Evolutionary conservation across 495 filamentous ascomycete species (phyloP).

Genomic region (Pyronema domesticum): DNA sequence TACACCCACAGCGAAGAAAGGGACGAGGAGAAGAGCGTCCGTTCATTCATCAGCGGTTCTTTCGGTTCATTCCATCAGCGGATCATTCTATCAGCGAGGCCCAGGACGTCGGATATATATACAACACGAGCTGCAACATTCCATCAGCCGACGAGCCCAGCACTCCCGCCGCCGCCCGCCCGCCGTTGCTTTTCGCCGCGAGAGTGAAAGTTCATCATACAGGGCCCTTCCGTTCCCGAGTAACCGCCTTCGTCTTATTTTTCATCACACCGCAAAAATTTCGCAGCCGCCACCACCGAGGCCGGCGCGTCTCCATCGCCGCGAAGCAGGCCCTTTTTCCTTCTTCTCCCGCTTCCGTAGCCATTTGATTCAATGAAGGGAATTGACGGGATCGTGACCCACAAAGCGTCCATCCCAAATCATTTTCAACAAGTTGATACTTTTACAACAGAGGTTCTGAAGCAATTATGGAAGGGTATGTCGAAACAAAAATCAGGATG

Average conservation of each 20-base stretch:
- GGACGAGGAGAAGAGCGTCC: too few relatives aligned
- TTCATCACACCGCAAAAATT: neutral
- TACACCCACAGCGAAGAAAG: too few relatives aligned
- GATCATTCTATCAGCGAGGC: too few relatives aligned
- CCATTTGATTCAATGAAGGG: constrained; percentile 15
- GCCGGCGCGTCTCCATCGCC: neutral
- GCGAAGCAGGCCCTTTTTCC: neutral
- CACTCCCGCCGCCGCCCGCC: too few relatives aligned
- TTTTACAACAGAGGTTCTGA: constrained; percentile 22
- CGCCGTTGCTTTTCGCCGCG: too few relatives aligned
- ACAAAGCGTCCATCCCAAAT: constrained; percentile 21
- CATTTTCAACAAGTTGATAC: constrained; percentile 21
- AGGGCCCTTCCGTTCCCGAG: constrained; percentile 1
- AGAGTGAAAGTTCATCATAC: too few relatives aligned
- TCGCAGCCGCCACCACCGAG: constrained; percentile 1
- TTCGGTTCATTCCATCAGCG: too few relatives aligned
- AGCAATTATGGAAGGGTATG: constrained; percentile 24
- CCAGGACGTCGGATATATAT: too few relatives aligned
- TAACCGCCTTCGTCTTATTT: neutral
- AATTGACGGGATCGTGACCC: constrained; percentile 24
- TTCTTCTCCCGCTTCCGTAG: neutral
- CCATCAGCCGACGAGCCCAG: too few relatives aligned
- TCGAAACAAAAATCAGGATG: constrained; percentile 3
- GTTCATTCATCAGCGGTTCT: too few relatives aligned
- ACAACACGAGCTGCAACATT: too few relatives aligned